These are phyloP conservation scores for Phytophthora kernoviae DNA, from an alignment of 352 stramenopile species.

Conservation along the genomic window DNA sequence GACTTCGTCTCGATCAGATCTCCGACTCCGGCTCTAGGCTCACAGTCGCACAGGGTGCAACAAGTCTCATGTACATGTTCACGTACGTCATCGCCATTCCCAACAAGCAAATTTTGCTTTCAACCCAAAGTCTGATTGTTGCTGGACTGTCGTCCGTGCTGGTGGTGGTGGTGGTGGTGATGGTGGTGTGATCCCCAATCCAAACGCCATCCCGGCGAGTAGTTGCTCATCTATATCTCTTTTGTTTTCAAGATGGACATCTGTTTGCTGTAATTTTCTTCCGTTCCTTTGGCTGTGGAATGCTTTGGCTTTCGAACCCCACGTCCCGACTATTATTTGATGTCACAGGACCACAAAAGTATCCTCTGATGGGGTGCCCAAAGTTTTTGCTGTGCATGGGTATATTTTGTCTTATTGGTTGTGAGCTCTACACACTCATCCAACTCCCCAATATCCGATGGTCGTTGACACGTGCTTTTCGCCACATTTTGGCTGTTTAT, in stretches of 20 bases:
- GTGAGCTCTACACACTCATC: conserved; percentile 11
- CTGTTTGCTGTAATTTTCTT: conserved; percentile 16
- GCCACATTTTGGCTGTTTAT: neutral
- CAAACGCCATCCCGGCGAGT: conserved; percentile 29
- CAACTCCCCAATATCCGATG: conserved; percentile 4
- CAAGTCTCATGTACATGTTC: too few species aligned
- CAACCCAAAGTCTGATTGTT: neutral
- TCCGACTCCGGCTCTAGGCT: neutral
- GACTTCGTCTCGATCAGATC: neutral
- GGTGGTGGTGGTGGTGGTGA: too few species aligned
- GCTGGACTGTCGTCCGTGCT: too few species aligned
- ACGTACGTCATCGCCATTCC: neutral
- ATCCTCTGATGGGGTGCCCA: conserved; percentile 24
- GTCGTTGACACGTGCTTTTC: conserved; percentile 8
- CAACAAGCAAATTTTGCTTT: neutral
- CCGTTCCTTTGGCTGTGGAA: conserved; percentile 5
- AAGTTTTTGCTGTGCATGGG: conserved; percentile 5
- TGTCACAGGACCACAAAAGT: neutral
- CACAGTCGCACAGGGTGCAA: too few species aligned
- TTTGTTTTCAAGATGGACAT: neutral
- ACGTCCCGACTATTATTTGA: too few species aligned
- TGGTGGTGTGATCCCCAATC: conserved; percentile 11
- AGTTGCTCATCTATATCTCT: conserved; percentile 17
- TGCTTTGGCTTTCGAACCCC: conserved; percentile 1
- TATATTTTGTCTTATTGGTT: too few species aligned